These are phyloP conservation scores for Kazachstania sp. DNA, from an alignment of 1,139 yeast genomes.

Conservation along the genomic window DNA sequence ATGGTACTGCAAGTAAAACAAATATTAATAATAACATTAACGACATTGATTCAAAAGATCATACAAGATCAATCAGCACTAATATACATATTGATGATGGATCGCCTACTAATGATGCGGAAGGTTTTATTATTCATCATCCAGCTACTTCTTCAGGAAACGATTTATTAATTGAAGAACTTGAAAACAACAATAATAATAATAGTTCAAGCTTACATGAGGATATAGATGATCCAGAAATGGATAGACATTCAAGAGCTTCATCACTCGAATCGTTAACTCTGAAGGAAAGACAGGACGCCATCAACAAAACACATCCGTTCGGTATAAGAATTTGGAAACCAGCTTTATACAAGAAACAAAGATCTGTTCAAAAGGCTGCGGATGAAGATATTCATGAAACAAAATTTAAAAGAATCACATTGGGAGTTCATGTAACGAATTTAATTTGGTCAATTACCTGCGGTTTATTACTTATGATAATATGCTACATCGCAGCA, in stretches of 20 bases:
- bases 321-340: slow-evolving; percentile 98
- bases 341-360: slow-evolving; percentile 90
- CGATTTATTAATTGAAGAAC: slow-evolving; percentile 8
- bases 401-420: slow-evolving; percentile 40
- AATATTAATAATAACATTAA: background rate
- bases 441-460: slow-evolving; percentile 69
- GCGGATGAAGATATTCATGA: slow-evolving; percentile 95
- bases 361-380: slow-evolving; percentile 80
- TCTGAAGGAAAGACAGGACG: slow-evolving; percentile 88
- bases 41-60: background rate
- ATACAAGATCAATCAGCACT: background rate
- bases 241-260: slow-evolving; percentile 10
- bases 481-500: slow-evolving; percentile 44
- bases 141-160: slow-evolving; percentile 3
- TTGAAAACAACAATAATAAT: background rate
- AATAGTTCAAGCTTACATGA: background rate
- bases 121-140: slow-evolving; percentile 8
- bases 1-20: background rate
- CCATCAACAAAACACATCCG: slow-evolving; percentile 93
- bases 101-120: background rate
- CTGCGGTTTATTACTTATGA: slow-evolving; percentile 55
- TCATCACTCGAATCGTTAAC: slow-evolving; percentile 62
- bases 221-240: background rate
- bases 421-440: slow-evolving; percentile 59
- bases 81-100: background rate